Base-by-base conservation (phyloP, 2,329 filamentous ascomycete species). In the Cytospora piceicola region DNA sequence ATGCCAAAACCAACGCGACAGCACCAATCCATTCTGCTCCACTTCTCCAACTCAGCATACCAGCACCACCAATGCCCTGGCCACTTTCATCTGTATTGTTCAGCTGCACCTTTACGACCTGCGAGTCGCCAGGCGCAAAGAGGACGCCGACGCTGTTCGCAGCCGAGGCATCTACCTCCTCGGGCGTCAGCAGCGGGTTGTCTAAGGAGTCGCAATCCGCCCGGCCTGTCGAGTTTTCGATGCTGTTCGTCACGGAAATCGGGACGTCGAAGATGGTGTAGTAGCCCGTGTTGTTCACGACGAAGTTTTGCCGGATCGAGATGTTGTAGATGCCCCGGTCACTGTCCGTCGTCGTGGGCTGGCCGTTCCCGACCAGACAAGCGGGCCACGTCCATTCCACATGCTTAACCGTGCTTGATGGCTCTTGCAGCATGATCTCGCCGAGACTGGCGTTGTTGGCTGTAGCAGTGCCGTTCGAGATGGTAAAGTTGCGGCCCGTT, bases 231-330 rank as follows among this genome's bases (percentile, higher is more conserved):
- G 73, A 71, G 36, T 76, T 73, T 11, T 79, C 73, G 69, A 92
- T 91, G 49, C 78, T 80, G 74, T 92, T 92, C 7, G 88, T 90
- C 46, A 91, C 84, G 3, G 83, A 81, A 69, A 92, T 88, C 22
- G 89, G 89, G 15, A 91, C 77, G 70, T 92, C 87, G 71, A 91
- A 91, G 62, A 92, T 84, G 11, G 88, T 91, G 74, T 91, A 91
- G 70, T 86, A 82, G 56, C 89, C 81, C 1, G 82, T 80, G 15
- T 80, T 83, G 72, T 91, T 90, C 63, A 90, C 80, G 15, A 86
- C 83, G 74, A 90, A 92, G 71, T 83, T 88, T 72, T 92, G 89
- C 63, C 88, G 88, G 70, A 92, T 90, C 7, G 88, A 90, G 71
- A 92, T 88, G 71, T 92, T 91, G 73, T 91, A 91, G 22, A 79